Base-by-base conservation (phyloP, 305 asterid genomes). In the Fraxinus nigra region DNA sequence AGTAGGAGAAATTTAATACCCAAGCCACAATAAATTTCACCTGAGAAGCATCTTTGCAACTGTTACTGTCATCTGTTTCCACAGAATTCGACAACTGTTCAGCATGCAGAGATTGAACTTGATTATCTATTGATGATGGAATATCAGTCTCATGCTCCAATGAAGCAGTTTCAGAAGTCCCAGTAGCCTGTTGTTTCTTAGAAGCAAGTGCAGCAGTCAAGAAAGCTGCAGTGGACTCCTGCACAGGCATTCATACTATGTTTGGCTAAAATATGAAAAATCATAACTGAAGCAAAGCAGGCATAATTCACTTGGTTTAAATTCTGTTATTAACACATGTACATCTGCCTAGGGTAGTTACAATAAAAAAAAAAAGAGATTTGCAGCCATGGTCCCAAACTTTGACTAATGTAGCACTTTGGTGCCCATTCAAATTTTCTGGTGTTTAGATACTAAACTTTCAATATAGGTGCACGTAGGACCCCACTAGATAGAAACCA, bases 171-270 rank as follows among this genome's bases (percentile, higher is more conserved):
- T 76, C 87, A 61, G 92, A 89, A 83, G 86, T 84, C 78, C 82
- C 92, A 79, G 93, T 43, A 77, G 86, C 76, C 78, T 79, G 40
- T 83, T 90, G 90, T 13, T 87, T 86, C 73, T 87, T 89, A 63
- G 97, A 89, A 83, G 94, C 94, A 86, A 94, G 92, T 78, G 97
- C 93, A 82, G 94, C 92, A 80, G 91, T 81, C 91, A 95, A 87
- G 85, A 89, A 89, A 78, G 97, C 89, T 28, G 97, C 93, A 84
- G 98, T 87, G 77, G 97, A 89, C 84, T 92, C 98, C 99, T 95
- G 85, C 70, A 89, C 69, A 84, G 81, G 76, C 48, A 79, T 81
- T 51, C 75, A 77, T 69, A n/a, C 38, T 54, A 70, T 76, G 63
- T 7, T 67, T 72, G 30, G 59, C 78, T 32, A 78, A 35, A 73